Conservation (phyloP, 306 rosid genomes). For the Cucumis melo region DNA sequence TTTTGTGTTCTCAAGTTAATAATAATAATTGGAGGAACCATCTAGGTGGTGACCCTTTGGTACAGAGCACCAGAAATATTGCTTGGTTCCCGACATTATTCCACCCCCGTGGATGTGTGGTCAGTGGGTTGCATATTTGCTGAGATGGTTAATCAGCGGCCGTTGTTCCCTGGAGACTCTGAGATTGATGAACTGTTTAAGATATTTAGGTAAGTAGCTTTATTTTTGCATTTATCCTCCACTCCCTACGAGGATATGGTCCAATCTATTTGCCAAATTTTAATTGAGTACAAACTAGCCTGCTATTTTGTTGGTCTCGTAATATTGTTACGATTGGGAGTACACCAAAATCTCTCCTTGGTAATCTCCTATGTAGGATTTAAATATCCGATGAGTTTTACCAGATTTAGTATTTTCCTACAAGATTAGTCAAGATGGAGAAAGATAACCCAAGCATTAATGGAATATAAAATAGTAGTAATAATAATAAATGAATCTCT, state of each 20-base stretch:
- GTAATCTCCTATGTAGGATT: not conserved
- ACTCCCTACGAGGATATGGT: not conserved
- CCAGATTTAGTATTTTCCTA: not conserved
- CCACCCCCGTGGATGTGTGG: slow-evolving; percentile 98
- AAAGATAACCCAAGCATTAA: not conserved
- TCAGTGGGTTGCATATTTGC: slow-evolving; percentile 99
- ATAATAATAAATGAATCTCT: not conserved
- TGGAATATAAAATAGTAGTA: not conserved
- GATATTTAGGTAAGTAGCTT: slow-evolving; percentile 70
- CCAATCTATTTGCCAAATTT: not conserved
- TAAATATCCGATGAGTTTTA: not conserved
- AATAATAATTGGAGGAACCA: slow-evolving; percentile 6
- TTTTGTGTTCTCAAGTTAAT: slow-evolving; percentile 2
- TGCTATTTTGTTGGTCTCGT: not conserved
- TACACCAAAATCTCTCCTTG: not conserved
- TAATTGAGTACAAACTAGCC: not conserved
- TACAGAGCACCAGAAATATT: slow-evolving; percentile 98
- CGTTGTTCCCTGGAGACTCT: slow-evolving; percentile 97
- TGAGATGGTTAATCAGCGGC: slow-evolving; percentile 87
- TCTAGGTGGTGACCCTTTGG: slow-evolving; percentile 96
- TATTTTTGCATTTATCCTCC: not conserved
- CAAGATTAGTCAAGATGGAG: not conserved
- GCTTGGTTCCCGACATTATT: slow-evolving; percentile 97
- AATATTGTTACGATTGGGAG: not conserved
- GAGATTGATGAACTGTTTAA: slow-evolving; percentile 95